Evolutionary conservation across 225 moss, liverwort and hornwort species (phyloP).

Genomic region (Sphagnum contortum): DNA sequence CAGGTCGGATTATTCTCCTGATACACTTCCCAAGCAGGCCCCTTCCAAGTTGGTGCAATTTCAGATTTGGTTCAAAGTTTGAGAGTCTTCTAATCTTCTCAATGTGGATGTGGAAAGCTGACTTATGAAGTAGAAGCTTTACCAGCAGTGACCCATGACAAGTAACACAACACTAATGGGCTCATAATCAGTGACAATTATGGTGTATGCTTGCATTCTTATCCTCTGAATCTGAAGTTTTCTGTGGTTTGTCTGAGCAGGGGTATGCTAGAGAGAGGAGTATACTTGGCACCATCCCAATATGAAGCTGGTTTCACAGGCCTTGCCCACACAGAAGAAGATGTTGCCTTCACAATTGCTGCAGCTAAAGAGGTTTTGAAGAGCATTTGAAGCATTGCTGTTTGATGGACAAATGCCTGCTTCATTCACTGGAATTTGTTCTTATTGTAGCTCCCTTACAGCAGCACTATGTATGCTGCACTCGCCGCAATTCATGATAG

Average conservation of each 20-base stretch:
- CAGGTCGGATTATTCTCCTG: slow-evolving; percentile 13
- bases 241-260: slow-evolving; percentile 13
- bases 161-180: too few relatives aligned
- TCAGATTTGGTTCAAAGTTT: background rate
- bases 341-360: slow-evolving; percentile 73
- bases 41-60: background rate
- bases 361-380: slow-evolving; percentile 72
- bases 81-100: background rate
- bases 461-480: too few relatives aligned
- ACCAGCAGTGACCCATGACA: too few relatives aligned
- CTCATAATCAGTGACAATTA: too few relatives aligned
- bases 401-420: too few relatives aligned
- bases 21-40: background rate
- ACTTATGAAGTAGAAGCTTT: too few relatives aligned
- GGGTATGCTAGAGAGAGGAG: slow-evolving; percentile 91
- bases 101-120: background rate
- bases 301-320: slow-evolving; percentile 93
- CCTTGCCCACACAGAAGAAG: slow-evolving; percentile 85
- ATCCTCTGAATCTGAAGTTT: background rate
- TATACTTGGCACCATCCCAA: slow-evolving; percentile 96
- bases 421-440: too few relatives aligned
- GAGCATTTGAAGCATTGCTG: slow-evolving; percentile 1
- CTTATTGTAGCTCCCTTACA: too few relatives aligned
- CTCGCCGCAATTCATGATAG: too few relatives aligned
- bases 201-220: background rate